Evolutionary conservation across 345 rosid species (phyloP), one percentile per base, ranked within the genome.

Genomic region (Excoecaria cochinchinensis): DNA sequence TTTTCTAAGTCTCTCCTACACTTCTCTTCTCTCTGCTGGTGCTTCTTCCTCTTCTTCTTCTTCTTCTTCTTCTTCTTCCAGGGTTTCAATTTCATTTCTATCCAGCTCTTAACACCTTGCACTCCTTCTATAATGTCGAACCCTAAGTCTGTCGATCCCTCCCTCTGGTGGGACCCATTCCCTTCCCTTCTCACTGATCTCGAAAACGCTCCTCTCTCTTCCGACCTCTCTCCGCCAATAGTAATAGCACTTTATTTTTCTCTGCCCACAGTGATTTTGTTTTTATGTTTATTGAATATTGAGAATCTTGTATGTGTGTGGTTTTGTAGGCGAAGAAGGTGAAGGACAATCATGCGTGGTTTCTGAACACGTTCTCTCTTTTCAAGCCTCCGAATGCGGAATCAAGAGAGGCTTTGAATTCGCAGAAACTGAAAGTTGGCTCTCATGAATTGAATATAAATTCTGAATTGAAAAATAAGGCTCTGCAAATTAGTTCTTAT

Each of bases 141-240:
- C 71, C 39, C 87, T 58, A 88, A 77, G 75, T 73, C 93, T 69
- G 88, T 88, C 5, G 95, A 93, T 80, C 59, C 91, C 59, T 84
- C 84, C 17, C 91, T 91, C 22, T 88, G 97, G 99, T 95, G 96
- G 93, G 88, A 90, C 67, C 79, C 99, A 1, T 93, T 93, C 89
- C 31, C 83, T 40, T 77, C 90, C 22, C 82, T 93, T 50, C 90
- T 93, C 74, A 75, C 82, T 64, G 92, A 89, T 12, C 90, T 93
- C 67, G 96, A 95, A 73, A 84, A 82, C 60, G 83, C 85, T 11
- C 78, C 92, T 64, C 87, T 82, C 75, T 81, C 91, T 50, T 77
- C 90, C 16, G 90, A 87, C 79, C 85, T 90, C 72, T 85, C 90
- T 66, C 82, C 85, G 42, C 74, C 78, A 59, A 85, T 88, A 58